Evolutionary conservation across 176 grass and related monocot genomes (phyloP).

Genomic region (Aegilops longissima): DNA sequence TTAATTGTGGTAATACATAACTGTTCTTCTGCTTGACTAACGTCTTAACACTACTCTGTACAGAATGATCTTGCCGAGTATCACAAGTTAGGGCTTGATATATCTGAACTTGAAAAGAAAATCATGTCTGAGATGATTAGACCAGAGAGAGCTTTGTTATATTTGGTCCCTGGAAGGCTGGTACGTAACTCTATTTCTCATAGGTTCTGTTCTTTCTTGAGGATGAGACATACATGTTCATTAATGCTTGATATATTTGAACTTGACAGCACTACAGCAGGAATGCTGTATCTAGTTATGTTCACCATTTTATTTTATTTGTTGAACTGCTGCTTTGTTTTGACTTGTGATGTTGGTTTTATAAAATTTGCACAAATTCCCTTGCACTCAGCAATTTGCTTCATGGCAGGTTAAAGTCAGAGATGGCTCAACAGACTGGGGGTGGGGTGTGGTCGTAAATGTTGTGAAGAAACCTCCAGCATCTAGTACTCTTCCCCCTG

Average conservation of each 20-base stretch:
- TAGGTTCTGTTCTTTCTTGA: constrained; percentile 13
- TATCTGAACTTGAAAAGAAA: constrained; percentile 89
- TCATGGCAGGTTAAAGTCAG: constrained; percentile 85
- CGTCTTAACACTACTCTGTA: constrained; percentile 29
- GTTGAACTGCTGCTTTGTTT: constrained; percentile 13
- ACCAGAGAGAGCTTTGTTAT: constrained; percentile 83
- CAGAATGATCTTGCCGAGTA: constrained; percentile 81
- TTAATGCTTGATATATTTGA: too few relatives aligned
- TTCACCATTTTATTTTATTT: neutral
- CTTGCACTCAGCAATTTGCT: constrained; percentile 34
- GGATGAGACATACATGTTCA: neutral
- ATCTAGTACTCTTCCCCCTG: constrained; percentile 53
- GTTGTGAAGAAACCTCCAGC: constrained; percentile 83
- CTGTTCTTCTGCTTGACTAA: constrained; percentile 12
- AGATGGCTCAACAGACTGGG: constrained; percentile 93
- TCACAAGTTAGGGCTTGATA: constrained; percentile 79
- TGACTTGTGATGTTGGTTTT: neutral
- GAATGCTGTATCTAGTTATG: constrained; percentile 2
- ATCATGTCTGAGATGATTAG: constrained; percentile 93
- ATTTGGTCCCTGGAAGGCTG: constrained; percentile 92
- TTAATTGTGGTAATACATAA: neutral
- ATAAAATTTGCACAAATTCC: constrained; percentile 8
- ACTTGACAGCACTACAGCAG: neutral
- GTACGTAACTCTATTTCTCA: constrained; percentile 44
- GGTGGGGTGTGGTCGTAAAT: constrained; percentile 97